Percentiles rank a stretch among this genome's conserved stretches.
phyloP scores from a whole-genome alignment of 345 rosid species.

The Eutrema japonicum region DNA sequence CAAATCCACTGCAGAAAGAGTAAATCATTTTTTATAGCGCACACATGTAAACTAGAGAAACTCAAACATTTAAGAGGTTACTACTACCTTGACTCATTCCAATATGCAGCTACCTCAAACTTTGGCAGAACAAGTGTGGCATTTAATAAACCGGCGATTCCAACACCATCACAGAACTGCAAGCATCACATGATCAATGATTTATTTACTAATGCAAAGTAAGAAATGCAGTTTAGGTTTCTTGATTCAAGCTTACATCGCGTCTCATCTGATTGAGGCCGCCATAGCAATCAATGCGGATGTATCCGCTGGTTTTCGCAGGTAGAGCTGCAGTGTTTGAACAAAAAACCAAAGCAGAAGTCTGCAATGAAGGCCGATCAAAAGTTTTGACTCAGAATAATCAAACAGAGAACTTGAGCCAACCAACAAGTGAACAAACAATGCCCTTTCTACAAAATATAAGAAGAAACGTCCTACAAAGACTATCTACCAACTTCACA shows the following conservation, averaged over 20 bases:
- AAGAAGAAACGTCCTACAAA: background rate
- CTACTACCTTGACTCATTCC: slow-evolving; percentile 94
- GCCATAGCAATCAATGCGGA: slow-evolving; percentile 93
- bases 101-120: slow-evolving; percentile 94
- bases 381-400: slow-evolving; percentile 26
- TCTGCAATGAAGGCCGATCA: slow-evolving; percentile 92
- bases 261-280: slow-evolving; percentile 99
- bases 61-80: background rate
- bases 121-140: slow-evolving; percentile 91
- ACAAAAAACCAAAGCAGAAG: slow-evolving; percentile 91
- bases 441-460: background rate
- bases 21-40: background rate
- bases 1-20: slow-evolving; percentile 70
- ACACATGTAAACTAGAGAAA: background rate
- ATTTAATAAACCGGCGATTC: slow-evolving; percentile 84
- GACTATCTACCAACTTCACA: background rate
- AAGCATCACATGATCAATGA: slow-evolving; percentile 24
- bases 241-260: slow-evolving; percentile 63
- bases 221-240: background rate
- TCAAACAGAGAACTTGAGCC: slow-evolving; percentile 23
- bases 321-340: slow-evolving; percentile 65
- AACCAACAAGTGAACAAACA: slow-evolving; percentile 4
- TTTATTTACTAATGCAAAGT: background rate
- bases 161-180: slow-evolving; percentile 94
- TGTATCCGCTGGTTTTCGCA: slow-evolving; percentile 73